phyloP scores from a whole-genome alignment of 805 yeast species.

The Suhomyces tanzawaensis region DNA sequence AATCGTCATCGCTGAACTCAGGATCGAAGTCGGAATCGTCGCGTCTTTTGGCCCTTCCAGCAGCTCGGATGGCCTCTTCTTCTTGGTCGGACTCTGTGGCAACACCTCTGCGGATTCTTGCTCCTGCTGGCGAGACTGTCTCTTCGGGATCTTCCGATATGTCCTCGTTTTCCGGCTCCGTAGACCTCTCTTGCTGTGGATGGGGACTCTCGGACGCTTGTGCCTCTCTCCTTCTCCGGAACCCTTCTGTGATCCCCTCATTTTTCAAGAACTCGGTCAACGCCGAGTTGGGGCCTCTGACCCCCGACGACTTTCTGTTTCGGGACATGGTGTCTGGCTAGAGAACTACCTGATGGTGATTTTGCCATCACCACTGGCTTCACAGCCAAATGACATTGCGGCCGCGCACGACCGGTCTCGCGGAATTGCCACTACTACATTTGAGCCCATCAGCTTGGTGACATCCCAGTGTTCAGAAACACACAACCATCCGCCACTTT shows the following conservation, averaged over 20 bases:
- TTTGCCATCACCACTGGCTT: not conserved
- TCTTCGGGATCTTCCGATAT: slow-evolving; percentile 10
- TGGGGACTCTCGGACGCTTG: slow-evolving; percentile 11
- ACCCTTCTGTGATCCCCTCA: slow-evolving; percentile 86
- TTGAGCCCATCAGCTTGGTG: no score
- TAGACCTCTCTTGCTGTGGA: slow-evolving; percentile 20
- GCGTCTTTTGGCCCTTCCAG: slow-evolving; percentile 40
- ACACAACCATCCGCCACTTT: no score
- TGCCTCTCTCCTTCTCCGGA: slow-evolving; percentile 42
- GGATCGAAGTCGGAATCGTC: slow-evolving; percentile 36
- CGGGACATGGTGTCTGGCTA: slow-evolving; percentile 1
- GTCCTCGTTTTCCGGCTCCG: slow-evolving; percentile 7
- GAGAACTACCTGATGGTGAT: not conserved
- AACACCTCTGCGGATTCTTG: not conserved
- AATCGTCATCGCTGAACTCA: slow-evolving; percentile 24
- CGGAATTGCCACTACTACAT: not conserved
- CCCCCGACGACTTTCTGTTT: slow-evolving; percentile 16
- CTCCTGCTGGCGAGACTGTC: not conserved
- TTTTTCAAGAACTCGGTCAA: slow-evolving; percentile 82
- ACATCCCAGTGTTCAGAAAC: no score
- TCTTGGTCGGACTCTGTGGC: slow-evolving; percentile 15
- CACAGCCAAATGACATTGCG: not conserved
- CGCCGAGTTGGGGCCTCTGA: slow-evolving; percentile 77
- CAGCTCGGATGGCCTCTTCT: slow-evolving; percentile 34
- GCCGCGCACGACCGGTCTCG: not conserved